Base-by-base conservation (phyloP, 2,329 filamentous ascomycete species). In the Verticillium isaacii region DNA sequence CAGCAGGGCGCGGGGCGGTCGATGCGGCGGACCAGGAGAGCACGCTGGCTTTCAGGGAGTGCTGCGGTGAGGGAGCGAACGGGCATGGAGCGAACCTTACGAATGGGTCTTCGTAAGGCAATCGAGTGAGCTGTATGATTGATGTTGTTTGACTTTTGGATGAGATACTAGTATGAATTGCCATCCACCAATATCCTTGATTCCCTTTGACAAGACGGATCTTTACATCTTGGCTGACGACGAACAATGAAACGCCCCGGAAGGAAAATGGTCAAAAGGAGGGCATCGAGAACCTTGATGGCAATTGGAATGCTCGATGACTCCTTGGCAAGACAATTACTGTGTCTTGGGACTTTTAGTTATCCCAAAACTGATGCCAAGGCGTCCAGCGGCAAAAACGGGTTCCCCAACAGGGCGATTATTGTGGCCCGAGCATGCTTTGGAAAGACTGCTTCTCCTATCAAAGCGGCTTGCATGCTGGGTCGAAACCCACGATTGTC, bases 11-110 rank as follows among this genome's bases (percentile, higher is more conserved):
- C 63, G 80, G 78, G 1, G 75, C 81, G 39, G 71, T 83, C 15
- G 81, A 80, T 68, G 74, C 74, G 25, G 69, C 75, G 57, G 80
- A 88, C 72, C 77, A 75, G 69, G 70, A 84, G 64, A 84, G 80
- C 65, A 72, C 66, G 68, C 67, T 76, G 65, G 75, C 73, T 0
- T 73, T 75, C 29, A 8, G 54, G 25, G 25, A 56, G 25, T 56
- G 32, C 14, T 56, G 54, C 25, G 19, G 19, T 15, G 19, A 34
- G 12, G 54, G 15, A 14, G 4, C 54, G 5, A 56, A 56, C 23
- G 54, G 54, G 29, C 29, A 56, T 32, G 54, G 25, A 9, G 14
- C 54, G 25, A 55, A 55, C 7, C 25, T 25, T n/a, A 55, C 52
- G 19, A 56, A 56, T 56, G 25, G 54, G 2, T 34, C 54, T 17